Conservation (phyloP, 1,139 yeast genomes). For the Saccharomyces uvarum region DNA sequence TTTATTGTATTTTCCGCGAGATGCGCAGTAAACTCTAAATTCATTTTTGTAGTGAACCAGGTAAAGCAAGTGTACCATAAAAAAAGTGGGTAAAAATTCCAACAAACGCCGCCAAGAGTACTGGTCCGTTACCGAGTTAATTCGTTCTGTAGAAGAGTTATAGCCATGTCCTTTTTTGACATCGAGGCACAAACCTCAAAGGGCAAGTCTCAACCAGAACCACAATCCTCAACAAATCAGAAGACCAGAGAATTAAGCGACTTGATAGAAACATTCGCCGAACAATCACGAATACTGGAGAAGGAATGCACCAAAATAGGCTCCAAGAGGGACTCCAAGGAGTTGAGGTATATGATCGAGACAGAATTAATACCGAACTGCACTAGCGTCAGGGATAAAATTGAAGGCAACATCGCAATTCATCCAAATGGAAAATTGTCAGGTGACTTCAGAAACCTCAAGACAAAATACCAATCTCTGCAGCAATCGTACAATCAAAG, state of each 20-base stretch:
- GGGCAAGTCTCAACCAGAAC: conserved; percentile 5
- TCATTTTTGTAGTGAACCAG: not conserved
- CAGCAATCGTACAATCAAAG: conserved; percentile 11
- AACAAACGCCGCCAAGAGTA: not conserved
- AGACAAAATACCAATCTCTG: conserved; percentile 17
- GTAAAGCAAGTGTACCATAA: not conserved
- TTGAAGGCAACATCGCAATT: conserved; percentile 16
- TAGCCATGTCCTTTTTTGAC: conserved; percentile 56
- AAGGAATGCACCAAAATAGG: conserved; percentile 49
- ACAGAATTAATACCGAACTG: conserved; percentile 22
- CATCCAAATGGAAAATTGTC: conserved; percentile 35
- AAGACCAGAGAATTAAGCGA: conserved; percentile 17
- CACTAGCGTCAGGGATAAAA: conserved; percentile 23
- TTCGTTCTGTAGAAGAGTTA: not conserved
- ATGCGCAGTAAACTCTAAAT: too few species aligned
- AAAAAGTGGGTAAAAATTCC: not conserved
- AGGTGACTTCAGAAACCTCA: conserved; percentile 38
- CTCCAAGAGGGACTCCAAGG: conserved; percentile 43
- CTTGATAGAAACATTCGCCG: conserved; percentile 39
- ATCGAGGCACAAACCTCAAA: conserved; percentile 42
- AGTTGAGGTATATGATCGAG: conserved; percentile 39
- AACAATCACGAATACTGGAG: conserved; percentile 40
- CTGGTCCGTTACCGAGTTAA: not conserved
- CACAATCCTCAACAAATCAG: conserved; percentile 11
- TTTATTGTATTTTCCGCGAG: too few species aligned